These are phyloP conservation scores for Lactarius pseudohatsudake DNA, from an alignment of 768 basidiomycete genomes.

Conservation along the genomic window DNA sequence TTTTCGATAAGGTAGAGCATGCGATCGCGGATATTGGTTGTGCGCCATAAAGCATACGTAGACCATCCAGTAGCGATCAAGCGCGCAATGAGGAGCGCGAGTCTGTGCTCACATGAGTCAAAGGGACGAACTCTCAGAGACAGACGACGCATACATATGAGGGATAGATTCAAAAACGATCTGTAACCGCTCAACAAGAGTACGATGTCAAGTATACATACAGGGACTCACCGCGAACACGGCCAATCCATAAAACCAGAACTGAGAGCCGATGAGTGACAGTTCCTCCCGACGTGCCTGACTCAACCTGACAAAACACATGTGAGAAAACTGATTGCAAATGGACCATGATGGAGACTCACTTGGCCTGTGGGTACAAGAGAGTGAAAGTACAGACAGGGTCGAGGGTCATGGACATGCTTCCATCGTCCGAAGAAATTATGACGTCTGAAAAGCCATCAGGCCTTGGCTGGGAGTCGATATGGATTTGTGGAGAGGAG, in stretches of 20 bases:
- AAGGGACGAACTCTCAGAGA: background rate
- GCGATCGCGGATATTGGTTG: conserved; percentile 36
- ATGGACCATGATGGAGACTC: background rate
- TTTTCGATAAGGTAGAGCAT: conserved; percentile 42
- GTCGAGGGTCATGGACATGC: conserved; percentile 4
- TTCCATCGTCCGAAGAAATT: conserved; percentile 10
- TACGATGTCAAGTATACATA: background rate
- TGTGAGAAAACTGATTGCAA: background rate
- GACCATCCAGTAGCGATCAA: conserved; percentile 51
- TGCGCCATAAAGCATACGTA: conserved; percentile 50
- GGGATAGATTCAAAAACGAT: conserved; percentile 53
- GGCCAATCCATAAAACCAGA: conserved; percentile 29
- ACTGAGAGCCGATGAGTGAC: conserved; percentile 25
- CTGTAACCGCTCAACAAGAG: conserved; percentile 23
- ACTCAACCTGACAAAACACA: conserved; percentile 8
- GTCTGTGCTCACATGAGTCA: conserved; percentile 33
- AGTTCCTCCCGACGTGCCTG: conserved; percentile 23
- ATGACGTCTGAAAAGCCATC: conserved; percentile 9
- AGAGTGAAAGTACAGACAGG: conserved; percentile 20
- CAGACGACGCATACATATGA: conserved; percentile 43
- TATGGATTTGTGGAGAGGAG: background rate
- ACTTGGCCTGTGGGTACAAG: conserved; percentile 21
- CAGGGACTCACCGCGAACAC: conserved; percentile 26
- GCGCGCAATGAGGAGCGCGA: conserved; percentile 51
- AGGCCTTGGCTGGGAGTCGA: conserved; percentile 6